Evolutionary conservation across 495 filamentous ascomycete species (phyloP).

Genomic region (Aspergillus steynii): DNA sequence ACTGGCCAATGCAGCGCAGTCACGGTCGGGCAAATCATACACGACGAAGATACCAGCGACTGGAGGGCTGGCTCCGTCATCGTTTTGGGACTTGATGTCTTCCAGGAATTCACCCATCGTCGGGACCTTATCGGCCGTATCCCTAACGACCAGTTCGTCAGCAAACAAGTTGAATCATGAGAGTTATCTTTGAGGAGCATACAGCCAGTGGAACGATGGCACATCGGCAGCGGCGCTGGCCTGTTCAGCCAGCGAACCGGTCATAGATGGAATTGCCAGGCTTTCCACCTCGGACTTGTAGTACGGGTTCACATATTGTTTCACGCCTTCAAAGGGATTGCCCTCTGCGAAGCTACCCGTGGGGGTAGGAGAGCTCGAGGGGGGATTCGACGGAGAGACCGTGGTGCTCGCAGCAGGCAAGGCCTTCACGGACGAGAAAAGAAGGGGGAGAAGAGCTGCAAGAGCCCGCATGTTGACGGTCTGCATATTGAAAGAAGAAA

Average conservation of each 20-base stretch:
- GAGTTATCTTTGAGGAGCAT: slow-evolving; percentile 23
- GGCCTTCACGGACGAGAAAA: slow-evolving; percentile 16
- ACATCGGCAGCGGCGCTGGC: slow-evolving; percentile 59
- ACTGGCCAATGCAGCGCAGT: slow-evolving; percentile 74
- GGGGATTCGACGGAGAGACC: slow-evolving; percentile 4
- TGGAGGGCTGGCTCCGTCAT: slow-evolving; percentile 48
- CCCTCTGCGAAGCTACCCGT: slow-evolving; percentile 40
- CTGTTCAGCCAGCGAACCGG: slow-evolving; percentile 34
- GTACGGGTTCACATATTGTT: slow-evolving; percentile 58
- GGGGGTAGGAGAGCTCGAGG: slow-evolving; percentile 12
- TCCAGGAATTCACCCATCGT: slow-evolving; percentile 56
- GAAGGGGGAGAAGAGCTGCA: slow-evolving; percentile 11
- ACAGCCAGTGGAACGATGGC: slow-evolving; percentile 73
- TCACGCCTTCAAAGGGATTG: slow-evolving; percentile 56
- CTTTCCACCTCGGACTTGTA: slow-evolving; percentile 56
- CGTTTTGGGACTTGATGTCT: slow-evolving; percentile 57
- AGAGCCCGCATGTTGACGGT: slow-evolving; percentile 18
- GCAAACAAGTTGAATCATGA: neutral
- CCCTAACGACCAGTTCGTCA: slow-evolving; percentile 30
- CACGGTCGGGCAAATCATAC: slow-evolving; percentile 76
- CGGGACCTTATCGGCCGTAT: slow-evolving; percentile 59
- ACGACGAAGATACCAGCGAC: slow-evolving; percentile 63
- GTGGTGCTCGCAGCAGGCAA: slow-evolving; percentile 23
- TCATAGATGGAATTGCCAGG: slow-evolving; percentile 52
- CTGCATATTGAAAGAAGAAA: slow-evolving; percentile 7